Conservation (phyloP, 805 yeast species). For the Sugiyamaella qingdaonensis region DNA sequence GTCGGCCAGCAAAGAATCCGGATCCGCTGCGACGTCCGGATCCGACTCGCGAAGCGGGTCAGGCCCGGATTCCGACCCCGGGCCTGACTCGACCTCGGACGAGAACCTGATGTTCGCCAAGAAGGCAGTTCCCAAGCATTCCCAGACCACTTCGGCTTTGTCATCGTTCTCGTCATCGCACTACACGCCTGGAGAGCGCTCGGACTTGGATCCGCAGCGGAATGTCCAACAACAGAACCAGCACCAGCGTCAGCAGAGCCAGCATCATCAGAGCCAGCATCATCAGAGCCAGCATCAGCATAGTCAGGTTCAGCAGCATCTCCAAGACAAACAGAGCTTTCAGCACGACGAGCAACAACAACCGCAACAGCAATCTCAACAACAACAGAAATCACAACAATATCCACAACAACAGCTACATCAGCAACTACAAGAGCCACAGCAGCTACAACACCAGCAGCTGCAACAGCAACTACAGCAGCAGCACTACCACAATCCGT, state of each 20-base stretch:
- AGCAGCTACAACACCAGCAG: background rate
- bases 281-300: background rate
- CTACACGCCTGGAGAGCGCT: background rate
- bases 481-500: background rate
- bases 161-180: conserved; percentile 17
- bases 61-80: background rate
- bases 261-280: conserved; percentile 1
- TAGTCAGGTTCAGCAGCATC: background rate
- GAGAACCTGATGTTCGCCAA: conserved; percentile 11
- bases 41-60: background rate
- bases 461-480: conserved; percentile 4
- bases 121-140: conserved; percentile 13
- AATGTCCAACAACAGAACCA: background rate
- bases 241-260: background rate
- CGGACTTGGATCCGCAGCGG: background rate
- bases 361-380: background rate
- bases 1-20: background rate
- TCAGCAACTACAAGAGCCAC: too few species aligned
- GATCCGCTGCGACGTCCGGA: background rate
- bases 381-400: background rate
- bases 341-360: too few species aligned
- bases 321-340: too few species aligned
- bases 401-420: background rate
- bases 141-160: conserved; percentile 20
- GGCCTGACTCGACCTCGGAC: background rate